Percentiles rank a stretch among this genome's conserved stretches.
Conservation (phyloP, 345 rosid species). For the Linum tenue region DNA sequence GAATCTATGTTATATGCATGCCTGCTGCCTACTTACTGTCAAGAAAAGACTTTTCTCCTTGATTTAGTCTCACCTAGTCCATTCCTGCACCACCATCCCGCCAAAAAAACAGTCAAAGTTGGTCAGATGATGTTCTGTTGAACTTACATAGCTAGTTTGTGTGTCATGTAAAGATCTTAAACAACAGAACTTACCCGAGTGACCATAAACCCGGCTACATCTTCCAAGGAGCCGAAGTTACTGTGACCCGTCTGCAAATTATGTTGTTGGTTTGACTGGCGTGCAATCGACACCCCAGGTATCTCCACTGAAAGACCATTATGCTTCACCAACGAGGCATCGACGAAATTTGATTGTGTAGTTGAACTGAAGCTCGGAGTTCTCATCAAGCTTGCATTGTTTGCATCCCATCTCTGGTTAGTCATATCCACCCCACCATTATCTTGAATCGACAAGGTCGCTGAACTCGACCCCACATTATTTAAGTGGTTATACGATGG, state of each 20-base stretch:
- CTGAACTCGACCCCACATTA: constrained; percentile 21
- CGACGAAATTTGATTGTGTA: constrained; percentile 28
- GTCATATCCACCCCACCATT: constrained; percentile 19
- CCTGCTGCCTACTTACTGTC: neutral
- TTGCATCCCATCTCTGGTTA: constrained; percentile 32
- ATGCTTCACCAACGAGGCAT: constrained; percentile 26
- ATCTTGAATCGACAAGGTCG: constrained; percentile 27
- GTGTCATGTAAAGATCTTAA: neutral
- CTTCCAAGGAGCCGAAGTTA: constrained; percentile 60
- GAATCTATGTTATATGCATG: neutral
- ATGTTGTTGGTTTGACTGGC: constrained; percentile 34
- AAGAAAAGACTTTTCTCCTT: neutral
- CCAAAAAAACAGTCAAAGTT: neutral
- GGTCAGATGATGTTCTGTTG: neutral
- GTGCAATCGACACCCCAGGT: constrained; percentile 30
- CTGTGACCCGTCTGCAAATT: constrained; percentile 38
- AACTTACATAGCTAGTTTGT: neutral
- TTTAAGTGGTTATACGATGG: constrained; percentile 10
- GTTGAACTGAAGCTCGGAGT: constrained; percentile 29
- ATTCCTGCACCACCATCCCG: neutral
- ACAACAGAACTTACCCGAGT: constrained; percentile 34
- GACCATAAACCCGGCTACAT: constrained; percentile 47
- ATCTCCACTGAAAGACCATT: constrained; percentile 33
- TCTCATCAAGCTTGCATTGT: constrained; percentile 25
- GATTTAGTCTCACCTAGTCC: neutral